Conservation (phyloP, 148 eudicot species). For the Camellia lanceoleosa region DNA sequence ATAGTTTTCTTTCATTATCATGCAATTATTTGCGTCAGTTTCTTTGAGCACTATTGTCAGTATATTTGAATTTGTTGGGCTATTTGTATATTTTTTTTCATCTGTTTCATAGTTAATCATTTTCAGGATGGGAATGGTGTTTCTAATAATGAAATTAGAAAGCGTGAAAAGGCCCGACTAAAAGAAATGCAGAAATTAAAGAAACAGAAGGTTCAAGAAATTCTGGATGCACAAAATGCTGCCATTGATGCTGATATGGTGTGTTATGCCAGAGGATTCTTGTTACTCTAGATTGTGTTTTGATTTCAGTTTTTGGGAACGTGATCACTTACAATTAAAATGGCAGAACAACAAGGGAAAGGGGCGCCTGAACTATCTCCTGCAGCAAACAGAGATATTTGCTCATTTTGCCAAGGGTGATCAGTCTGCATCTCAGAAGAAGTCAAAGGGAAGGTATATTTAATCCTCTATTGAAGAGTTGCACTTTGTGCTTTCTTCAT, state of each 20-base stretch:
- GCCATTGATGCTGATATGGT: constrained; percentile 95
- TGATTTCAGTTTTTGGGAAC: constrained; percentile 5
- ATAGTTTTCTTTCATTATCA: neutral
- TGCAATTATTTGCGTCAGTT: neutral
- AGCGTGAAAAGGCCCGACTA: constrained; percentile 76
- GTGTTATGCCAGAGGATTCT: constrained; percentile 10
- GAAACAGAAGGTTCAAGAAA: constrained; percentile 90
- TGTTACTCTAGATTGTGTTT: neutral
- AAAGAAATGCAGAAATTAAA: constrained; percentile 82
- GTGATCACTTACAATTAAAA: neutral
- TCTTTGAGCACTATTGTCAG: neutral
- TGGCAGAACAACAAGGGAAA: constrained; percentile 89
- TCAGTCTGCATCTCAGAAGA: constrained; percentile 57
- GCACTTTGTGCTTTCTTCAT: too few relatives aligned
- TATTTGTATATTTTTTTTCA: neutral
- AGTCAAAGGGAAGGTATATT: constrained; percentile 70
- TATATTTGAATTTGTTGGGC: neutral
- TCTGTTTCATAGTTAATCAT: neutral
- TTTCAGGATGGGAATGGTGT: constrained; percentile 54
- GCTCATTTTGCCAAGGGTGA: constrained; percentile 97
- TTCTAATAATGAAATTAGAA: constrained; percentile 44
- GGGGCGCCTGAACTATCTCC: constrained; percentile 86
- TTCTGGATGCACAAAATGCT: constrained; percentile 81
- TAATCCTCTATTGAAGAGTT: neutral
- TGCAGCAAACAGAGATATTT: constrained; percentile 96